phyloP scores from a whole-genome alignment of 768 basidiomycete genomes.

The Tephrocybe sp. region DNA sequence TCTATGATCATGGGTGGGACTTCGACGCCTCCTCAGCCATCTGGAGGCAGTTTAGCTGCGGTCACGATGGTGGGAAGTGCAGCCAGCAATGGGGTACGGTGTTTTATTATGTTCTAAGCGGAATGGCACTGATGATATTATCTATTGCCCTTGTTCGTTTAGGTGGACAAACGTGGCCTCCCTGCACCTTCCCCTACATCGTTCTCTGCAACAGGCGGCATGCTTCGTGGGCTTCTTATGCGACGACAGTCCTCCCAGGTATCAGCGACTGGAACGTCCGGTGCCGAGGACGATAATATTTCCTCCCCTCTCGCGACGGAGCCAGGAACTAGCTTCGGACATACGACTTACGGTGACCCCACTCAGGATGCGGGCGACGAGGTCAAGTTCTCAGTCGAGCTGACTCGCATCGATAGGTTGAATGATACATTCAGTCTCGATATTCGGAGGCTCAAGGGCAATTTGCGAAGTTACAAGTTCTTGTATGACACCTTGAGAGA shows the following conservation, averaged over 20 bases:
- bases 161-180: constrained; percentile 90
- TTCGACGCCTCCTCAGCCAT: constrained; percentile 18
- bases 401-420: constrained; percentile 86
- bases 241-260: constrained; percentile 89
- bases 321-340: constrained; percentile 32
- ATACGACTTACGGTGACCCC: constrained; percentile 76
- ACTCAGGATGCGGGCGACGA: constrained; percentile 88
- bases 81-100: constrained; percentile 81
- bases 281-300: constrained; percentile 45
- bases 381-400: constrained; percentile 93
- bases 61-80: constrained; percentile 79
- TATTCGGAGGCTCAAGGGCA: constrained; percentile 89
- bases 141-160: constrained; percentile 11
- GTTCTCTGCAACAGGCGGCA: constrained; percentile 67
- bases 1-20: constrained; percentile 37
- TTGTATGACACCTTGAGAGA: constrained; percentile 85
- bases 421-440: constrained; percentile 91
- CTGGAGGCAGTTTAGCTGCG: constrained; percentile 51
- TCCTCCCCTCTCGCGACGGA: constrained; percentile 36
- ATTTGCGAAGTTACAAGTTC: constrained; percentile 90
- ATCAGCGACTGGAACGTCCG: constrained; percentile 29
- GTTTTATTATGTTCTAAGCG: constrained; percentile 11
- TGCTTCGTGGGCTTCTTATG: constrained; percentile 87
- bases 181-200: constrained; percentile 78
- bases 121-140: constrained; percentile 2